Percentiles rank a stretch among this genome's conserved stretches.
These are phyloP conservation scores for Ganoderma meredithae DNA, from an alignment of 1,284 basidiomycete genomes.

Conservation along the genomic window DNA sequence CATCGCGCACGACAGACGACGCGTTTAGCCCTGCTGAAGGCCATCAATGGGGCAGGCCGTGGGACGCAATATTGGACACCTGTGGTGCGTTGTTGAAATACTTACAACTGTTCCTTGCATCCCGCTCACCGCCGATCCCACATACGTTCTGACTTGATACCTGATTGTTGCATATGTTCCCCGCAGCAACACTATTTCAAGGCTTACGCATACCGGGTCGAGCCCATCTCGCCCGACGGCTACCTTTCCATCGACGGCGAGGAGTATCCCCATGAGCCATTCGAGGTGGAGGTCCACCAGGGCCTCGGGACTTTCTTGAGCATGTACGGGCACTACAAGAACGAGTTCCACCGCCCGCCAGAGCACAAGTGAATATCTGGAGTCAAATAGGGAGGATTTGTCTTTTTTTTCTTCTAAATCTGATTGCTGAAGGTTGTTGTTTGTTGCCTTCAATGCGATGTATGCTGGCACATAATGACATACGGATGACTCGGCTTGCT, in stretches of 20 bases:
- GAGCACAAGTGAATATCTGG: conserved; percentile 3
- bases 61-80: conserved; percentile 77
- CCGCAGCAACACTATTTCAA: conserved; percentile 82
- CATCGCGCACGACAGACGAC: conserved; percentile 50
- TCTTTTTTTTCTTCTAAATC: no score
- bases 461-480: neutral
- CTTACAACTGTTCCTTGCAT: conserved; percentile 6
- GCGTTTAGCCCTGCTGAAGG: conserved; percentile 63
- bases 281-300: conserved; percentile 84
- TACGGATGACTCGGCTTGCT: neutral
- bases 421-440: neutral
- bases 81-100: conserved; percentile 48
- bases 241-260: conserved; percentile 86
- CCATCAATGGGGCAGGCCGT: conserved; percentile 71
- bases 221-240: conserved; percentile 64
- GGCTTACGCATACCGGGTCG: conserved; percentile 78
- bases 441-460: neutral
- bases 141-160: neutral
- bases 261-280: conserved; percentile 78
- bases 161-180: neutral
- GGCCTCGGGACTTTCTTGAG: conserved; percentile 77
- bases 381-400: neutral
- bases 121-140: neutral
- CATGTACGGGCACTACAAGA: conserved; percentile 71
- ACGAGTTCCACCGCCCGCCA: conserved; percentile 49